Evolutionary conservation across 495 filamentous ascomycete species (phyloP).

Genomic region (Xylaria palmicola): DNA sequence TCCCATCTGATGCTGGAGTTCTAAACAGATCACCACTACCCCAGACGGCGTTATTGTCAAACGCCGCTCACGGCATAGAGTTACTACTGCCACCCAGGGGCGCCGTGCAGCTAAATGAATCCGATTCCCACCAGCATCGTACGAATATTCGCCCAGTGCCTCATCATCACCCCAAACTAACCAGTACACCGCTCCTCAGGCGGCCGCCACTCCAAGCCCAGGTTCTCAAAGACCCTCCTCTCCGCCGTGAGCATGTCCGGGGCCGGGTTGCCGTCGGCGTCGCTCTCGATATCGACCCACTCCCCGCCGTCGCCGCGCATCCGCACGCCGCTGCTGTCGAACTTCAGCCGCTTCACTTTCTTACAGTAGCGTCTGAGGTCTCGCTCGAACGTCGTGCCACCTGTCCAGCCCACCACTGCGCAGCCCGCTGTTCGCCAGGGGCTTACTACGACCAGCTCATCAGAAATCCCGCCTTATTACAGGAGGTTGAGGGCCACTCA

Average conservation of each 20-base stretch:
- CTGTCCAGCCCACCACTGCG: slow-evolving; percentile 84
- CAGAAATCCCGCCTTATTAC: neutral
- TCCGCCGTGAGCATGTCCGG: slow-evolving; percentile 69
- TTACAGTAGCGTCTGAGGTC: slow-evolving; percentile 82
- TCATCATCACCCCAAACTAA: slow-evolving; percentile 35
- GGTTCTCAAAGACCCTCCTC: slow-evolving; percentile 72
- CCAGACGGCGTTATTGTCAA: no score
- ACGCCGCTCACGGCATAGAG: no score
- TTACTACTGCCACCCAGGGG: no score
- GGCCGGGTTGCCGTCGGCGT: slow-evolving; percentile 38
- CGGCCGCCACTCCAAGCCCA: slow-evolving; percentile 71
- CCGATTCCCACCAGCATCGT: no score
- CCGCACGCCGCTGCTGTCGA: slow-evolving; percentile 85
- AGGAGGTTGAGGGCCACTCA: neutral
- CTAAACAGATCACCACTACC: no score
- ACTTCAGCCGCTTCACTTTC: slow-evolving; percentile 70
- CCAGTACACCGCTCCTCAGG: slow-evolving; percentile 77
- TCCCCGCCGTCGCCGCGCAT: slow-evolving; percentile 57
- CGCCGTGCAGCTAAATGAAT: no score
- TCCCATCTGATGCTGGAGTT: no score
- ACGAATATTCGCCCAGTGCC: no score
- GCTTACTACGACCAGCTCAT: slow-evolving; percentile 46
- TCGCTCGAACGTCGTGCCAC: slow-evolving; percentile 84
- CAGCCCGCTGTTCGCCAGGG: slow-evolving; percentile 88
- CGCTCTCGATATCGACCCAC: slow-evolving; percentile 61